Base-by-base conservation (phyloP, 1,139 yeast genomes). In the Lodderomyces theae region DNA sequence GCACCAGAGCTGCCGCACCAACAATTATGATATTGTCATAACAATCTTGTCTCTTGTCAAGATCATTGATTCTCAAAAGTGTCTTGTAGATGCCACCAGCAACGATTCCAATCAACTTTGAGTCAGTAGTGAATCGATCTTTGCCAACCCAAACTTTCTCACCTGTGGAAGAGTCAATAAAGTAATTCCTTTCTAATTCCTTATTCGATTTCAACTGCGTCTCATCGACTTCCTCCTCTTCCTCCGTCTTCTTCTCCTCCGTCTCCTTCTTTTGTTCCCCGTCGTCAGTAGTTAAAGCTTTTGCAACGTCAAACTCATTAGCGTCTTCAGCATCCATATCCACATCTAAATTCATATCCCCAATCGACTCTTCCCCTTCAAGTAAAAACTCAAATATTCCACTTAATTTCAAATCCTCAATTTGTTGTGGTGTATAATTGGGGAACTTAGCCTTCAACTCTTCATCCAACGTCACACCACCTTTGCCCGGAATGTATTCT, bases 301-400 rank as follows among this genome's bases (percentile, higher is more conserved):
- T 88, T 1, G 97, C 97, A 37, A 92, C 90, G 60, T 92, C 97
- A 39, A 88, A 74, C 26, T 85, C 94, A 31, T 79, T 84, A 10
- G 75, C 80, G 13, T 60, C 65, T 5, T 66, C 71, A 21, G 45
- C 50, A 28, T 47, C 49, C 17, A 55, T 45, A 3, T 57, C 59
- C 17, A 63, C 63, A 30, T 66, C 66, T 41, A 75, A 59, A 42
- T 72, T 82, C 26, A 73, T 74, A 45, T 69, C 57, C 15, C 83
- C 81, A 54, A 79, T 82, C 61, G 79, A 82, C 25, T 44, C 38
- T 42, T 72, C 77, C 43, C 76, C 83, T 51, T 80, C 83, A 49
- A 54, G 61, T 47, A 88, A 70, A 10, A 88, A 86, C 63, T 92
- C 97, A 56, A 70, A 89, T 37, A 92, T 85, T 1, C 74, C 69